phyloP scores from a whole-genome alignment of 345 rosid species.

The Anacardium occidentale region DNA sequence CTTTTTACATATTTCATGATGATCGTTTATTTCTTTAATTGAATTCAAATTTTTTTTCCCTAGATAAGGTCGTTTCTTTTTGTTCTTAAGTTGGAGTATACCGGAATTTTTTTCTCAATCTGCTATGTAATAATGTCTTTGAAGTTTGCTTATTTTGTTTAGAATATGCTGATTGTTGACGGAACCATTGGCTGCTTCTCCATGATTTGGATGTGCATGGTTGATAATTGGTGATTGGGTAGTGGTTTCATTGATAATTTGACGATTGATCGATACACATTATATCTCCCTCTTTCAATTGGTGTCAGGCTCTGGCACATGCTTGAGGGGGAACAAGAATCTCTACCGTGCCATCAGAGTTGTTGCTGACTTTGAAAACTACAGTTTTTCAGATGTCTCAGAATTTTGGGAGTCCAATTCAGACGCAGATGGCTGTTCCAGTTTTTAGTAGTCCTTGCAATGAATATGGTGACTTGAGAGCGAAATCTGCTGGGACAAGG shows the following conservation, averaged over 20 bases:
- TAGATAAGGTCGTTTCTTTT: neutral
- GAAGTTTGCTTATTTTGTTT: neutral
- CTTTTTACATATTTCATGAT: no score
- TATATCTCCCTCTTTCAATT: constrained; percentile 16
- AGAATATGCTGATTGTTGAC: neutral
- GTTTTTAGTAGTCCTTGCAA: constrained; percentile 43
- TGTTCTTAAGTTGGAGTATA: constrained; percentile 1
- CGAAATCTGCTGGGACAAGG: constrained; percentile 45
- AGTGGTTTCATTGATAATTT: constrained; percentile 24
- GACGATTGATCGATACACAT: constrained; percentile 20
- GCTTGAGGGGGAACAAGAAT: constrained; percentile 23
- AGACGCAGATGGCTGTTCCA: constrained; percentile 56
- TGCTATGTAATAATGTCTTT: no score
- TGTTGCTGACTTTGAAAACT: neutral
- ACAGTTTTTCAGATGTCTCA: constrained; percentile 27
- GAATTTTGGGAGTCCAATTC: constrained; percentile 44
- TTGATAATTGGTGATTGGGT: neutral
- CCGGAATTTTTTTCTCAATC: no score
- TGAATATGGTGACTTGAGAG: constrained; percentile 35
- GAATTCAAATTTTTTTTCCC: neutral
- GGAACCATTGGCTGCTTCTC: neutral
- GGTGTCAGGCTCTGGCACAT: constrained; percentile 23
- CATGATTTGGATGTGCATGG: neutral
- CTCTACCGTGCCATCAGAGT: constrained; percentile 18
- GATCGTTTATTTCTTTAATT: neutral